Evolutionary conservation across 176 grass and related monocot species (phyloP).

Genomic region (Oryza glumipatula): DNA sequence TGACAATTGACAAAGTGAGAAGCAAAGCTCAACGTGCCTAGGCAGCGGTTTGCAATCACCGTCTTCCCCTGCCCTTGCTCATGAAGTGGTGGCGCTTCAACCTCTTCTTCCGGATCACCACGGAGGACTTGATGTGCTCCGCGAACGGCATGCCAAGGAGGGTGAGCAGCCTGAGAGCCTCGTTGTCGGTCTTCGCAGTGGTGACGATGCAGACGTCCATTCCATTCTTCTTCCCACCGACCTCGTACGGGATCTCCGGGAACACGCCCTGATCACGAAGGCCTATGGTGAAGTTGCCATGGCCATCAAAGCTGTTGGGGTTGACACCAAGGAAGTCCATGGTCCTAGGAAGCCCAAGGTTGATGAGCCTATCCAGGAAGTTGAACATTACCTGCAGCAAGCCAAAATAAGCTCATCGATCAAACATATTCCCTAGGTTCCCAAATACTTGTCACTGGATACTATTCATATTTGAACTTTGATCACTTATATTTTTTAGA

Average conservation of each 20-base stretch:
- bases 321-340: constrained; percentile 88
- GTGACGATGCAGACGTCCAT: constrained; percentile 90
- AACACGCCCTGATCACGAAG: constrained; percentile 83
- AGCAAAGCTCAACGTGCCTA: neutral
- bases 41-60: constrained; percentile 27
- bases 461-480: too few species aligned
- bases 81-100: constrained; percentile 71
- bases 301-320: constrained; percentile 82
- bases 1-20: constrained; percentile 29
- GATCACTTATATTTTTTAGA: too few species aligned
- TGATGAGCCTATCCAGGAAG: constrained; percentile 95
- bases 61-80: constrained; percentile 51
- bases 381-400: constrained; percentile 78
- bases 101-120: constrained; percentile 65
- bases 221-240: constrained; percentile 78
- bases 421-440: neutral
- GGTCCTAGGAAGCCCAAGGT: constrained; percentile 82
- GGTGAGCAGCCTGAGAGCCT: constrained; percentile 59
- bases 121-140: constrained; percentile 47
- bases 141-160: constrained; percentile 90
- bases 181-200: constrained; percentile 70
- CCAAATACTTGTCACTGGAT: too few species aligned
- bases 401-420: constrained; percentile 24
- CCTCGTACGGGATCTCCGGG: constrained; percentile 85
- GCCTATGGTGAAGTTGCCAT: constrained; percentile 75